phyloP scores from a whole-genome alignment of 78 protist genomes.

The Emiliania huxleyi region DNA sequence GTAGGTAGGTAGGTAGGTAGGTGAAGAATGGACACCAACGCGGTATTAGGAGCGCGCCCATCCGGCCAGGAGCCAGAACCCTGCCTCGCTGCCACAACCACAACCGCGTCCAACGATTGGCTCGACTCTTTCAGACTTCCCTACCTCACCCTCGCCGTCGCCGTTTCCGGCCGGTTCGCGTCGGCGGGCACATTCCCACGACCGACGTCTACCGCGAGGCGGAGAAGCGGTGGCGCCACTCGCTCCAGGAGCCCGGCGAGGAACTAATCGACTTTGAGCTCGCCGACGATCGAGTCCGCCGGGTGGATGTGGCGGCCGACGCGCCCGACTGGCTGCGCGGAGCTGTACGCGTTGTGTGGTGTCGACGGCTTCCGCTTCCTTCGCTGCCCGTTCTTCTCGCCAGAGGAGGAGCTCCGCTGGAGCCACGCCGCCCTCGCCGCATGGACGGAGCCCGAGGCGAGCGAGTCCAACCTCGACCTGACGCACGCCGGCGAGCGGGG shows the following conservation, averaged over 20 bases:
- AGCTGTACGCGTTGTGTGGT: neutral
- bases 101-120: no score
- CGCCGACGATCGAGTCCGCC: neutral
- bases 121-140: no score
- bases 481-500: neutral
- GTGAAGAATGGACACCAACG: no score
- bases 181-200: no score
- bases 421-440: neutral
- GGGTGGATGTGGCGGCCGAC: neutral
- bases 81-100: no score
- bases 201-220: neutral
- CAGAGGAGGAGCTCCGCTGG: neutral
- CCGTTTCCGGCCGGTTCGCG: no score
- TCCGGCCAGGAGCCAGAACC: no score
- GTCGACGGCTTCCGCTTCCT: neutral
- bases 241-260: neutral
- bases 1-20: no score
- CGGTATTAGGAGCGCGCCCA: no score
- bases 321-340: neutral
- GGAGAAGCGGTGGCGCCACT: neutral
- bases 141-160: no score
- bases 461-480: neutral
- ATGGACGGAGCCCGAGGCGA: neutral
- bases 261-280: neutral
- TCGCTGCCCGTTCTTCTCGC: neutral